Evolutionary conservation across 345 rosid species (phyloP).

Genomic region (Passiflora organensis): DNA sequence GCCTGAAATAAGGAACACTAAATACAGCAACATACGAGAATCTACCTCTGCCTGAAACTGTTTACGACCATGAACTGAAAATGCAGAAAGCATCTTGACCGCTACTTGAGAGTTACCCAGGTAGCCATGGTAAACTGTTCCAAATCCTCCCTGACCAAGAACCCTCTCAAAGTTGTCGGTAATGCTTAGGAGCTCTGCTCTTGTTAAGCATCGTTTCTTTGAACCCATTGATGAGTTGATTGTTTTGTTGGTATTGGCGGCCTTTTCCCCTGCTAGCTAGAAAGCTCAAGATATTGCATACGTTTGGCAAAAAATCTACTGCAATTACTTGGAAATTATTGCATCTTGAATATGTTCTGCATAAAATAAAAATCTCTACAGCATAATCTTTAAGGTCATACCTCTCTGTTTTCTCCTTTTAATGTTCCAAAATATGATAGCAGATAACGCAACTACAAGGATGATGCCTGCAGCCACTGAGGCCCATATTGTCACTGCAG

Average conservation of each 20-base stretch:
- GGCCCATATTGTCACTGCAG: slow-evolving; percentile 21
- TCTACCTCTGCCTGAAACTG: slow-evolving; percentile 56
- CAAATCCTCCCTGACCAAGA: slow-evolving; percentile 56
- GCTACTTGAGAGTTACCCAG: slow-evolving; percentile 51
- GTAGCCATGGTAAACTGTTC: slow-evolving; percentile 47
- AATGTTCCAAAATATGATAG: slow-evolving; percentile 12
- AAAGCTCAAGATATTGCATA: neutral
- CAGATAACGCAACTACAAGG: slow-evolving; percentile 15
- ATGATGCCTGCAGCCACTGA: slow-evolving; percentile 17
- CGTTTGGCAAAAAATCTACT: neutral
- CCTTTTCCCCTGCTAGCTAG: neutral
- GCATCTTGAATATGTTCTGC: too few species aligned
- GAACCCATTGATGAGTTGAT: neutral
- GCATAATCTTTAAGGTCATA: too few species aligned
- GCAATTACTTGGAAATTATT: neutral
- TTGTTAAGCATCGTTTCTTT: slow-evolving; percentile 26
- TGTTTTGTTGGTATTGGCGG: neutral
- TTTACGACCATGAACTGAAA: slow-evolving; percentile 53
- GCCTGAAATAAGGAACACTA: neutral
- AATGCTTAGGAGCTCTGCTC: slow-evolving; percentile 29
- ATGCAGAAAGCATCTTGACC: slow-evolving; percentile 51
- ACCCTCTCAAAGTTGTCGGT: slow-evolving; percentile 36
- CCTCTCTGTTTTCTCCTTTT: slow-evolving; percentile 22
- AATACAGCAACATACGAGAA: too few species aligned
- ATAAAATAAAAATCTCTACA: too few species aligned